These are phyloP conservation scores for Eucalyptus urophylla DNA, from an alignment of 345 rosid species.

Conservation along the genomic window DNA sequence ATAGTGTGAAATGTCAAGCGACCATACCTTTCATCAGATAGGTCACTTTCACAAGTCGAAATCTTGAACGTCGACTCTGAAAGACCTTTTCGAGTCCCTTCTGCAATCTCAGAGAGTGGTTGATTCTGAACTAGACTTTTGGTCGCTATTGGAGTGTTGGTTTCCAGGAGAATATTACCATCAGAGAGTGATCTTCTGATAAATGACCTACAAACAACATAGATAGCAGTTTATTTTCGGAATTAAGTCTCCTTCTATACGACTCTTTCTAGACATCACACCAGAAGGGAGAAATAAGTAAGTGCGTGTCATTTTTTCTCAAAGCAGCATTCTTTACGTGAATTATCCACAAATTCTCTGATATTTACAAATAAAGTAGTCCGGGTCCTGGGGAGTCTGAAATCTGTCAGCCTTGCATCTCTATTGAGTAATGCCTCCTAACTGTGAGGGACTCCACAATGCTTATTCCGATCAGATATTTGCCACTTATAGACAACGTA, in stretches of 20 bases:
- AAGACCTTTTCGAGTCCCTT: conserved; percentile 26
- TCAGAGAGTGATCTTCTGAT: conserved; percentile 85
- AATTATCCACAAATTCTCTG: neutral
- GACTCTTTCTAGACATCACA: neutral
- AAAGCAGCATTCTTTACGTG: neutral
- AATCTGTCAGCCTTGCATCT: neutral
- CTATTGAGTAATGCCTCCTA: neutral
- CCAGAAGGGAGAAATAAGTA: neutral
- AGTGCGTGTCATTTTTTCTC: neutral
- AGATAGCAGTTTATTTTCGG: neutral
- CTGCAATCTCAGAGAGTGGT: conserved; percentile 17
- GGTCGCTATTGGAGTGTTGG: conserved; percentile 19
- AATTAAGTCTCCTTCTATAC: neutral
- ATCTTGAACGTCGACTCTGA: conserved; percentile 61
- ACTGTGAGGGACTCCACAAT: neutral
- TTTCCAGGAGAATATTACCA: conserved; percentile 59
- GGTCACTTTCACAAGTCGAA: conserved; percentile 36
- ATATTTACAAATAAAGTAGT: neutral
- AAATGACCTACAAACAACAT: conserved; percentile 29
- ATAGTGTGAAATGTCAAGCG: neutral
- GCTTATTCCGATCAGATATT: neutral
- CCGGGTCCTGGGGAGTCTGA: neutral
- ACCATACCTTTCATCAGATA: conserved; percentile 40
- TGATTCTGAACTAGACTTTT: conserved; percentile 18
- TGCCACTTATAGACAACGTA: neutral